Evolutionary conservation across 352 stramenopile species (phyloP).

Genomic region (Globisporangium apiculatum): DNA sequence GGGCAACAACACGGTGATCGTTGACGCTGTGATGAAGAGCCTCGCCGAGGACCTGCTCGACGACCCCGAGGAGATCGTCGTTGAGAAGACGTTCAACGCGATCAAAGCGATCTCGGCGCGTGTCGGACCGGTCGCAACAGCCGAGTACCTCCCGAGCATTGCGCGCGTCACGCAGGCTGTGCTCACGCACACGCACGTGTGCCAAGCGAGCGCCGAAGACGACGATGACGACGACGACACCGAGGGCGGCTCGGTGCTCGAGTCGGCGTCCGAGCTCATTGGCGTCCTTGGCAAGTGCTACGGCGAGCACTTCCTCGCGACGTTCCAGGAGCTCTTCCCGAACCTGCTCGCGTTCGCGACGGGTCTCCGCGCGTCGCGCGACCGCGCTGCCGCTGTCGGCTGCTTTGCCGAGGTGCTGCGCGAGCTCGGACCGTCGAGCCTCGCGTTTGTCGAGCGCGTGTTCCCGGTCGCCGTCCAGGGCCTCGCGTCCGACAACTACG

Average conservation of each 20-base stretch:
- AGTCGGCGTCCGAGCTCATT: conserved; percentile 91
- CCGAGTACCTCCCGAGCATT: conserved; percentile 76
- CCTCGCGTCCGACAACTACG: conserved; percentile 88
- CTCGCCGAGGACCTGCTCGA: conserved; percentile 74
- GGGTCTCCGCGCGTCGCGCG: conserved; percentile 82
- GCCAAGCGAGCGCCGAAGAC: conserved; percentile 85
- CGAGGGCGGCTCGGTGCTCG: conserved; percentile 92
- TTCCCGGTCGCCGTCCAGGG: conserved; percentile 89
- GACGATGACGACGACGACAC: conserved; percentile 90
- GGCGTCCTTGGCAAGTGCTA: conserved; percentile 92
- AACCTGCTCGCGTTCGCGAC: conserved; percentile 90
- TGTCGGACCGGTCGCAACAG: conserved; percentile 86
- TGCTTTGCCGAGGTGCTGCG: conserved; percentile 94
- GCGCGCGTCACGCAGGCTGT: conserved; percentile 85
- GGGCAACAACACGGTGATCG: conserved; percentile 68
- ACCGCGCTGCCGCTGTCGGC: conserved; percentile 92
- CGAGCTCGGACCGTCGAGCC: conserved; percentile 71
- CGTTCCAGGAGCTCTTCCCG: conserved; percentile 89
- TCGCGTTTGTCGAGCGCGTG: conserved; percentile 87
- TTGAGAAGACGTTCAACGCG: conserved; percentile 94
- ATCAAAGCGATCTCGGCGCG: conserved; percentile 95
- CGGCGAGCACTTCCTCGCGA: conserved; percentile 87
- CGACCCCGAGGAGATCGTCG: conserved; percentile 81
- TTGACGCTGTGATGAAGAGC: conserved; percentile 72
- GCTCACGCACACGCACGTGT: conserved; percentile 86